phyloP scores from a whole-genome alignment of 2,329 filamentous ascomycete genomes.

The Penicillium sumatraense region DNA sequence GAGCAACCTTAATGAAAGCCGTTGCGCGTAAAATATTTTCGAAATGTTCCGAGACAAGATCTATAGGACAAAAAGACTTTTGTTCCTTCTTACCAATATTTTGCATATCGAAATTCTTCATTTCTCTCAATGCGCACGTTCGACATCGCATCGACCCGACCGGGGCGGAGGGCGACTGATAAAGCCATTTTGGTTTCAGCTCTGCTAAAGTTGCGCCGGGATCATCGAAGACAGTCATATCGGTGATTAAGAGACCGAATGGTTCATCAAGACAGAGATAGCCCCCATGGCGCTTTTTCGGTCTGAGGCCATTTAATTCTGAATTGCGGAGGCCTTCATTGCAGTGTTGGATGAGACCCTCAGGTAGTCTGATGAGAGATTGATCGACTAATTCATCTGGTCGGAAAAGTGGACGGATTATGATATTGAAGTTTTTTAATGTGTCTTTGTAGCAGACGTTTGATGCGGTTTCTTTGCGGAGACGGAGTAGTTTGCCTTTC shows the following conservation, averaged over 20 bases:
- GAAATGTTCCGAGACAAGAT: constrained; percentile 58
- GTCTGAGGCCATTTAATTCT: constrained; percentile 50
- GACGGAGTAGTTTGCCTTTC: constrained; percentile 60
- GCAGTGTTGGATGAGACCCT: constrained; percentile 51
- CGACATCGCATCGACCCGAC: constrained; percentile 67
- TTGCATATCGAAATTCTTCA: constrained; percentile 48
- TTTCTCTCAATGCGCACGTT: constrained; percentile 68
- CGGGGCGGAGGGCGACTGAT: constrained; percentile 75
- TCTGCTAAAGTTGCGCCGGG: constrained; percentile 59
- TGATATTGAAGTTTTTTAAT: constrained; percentile 41
- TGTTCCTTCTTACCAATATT: constrained; percentile 32
- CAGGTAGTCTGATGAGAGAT: constrained; percentile 55
- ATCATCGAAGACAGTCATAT: constrained; percentile 63
- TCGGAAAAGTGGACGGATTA: constrained; percentile 61
- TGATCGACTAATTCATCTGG: constrained; percentile 61
- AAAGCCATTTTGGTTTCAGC: constrained; percentile 85
- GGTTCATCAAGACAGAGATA: constrained; percentile 60
- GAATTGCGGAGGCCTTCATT: constrained; percentile 59
- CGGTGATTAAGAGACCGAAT: constrained; percentile 72
- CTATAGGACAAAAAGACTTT: constrained; percentile 66
- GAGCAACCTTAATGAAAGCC: constrained; percentile 35
- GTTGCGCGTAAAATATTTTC: constrained; percentile 52
- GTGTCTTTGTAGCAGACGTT: constrained; percentile 58
- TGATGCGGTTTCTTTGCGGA: constrained; percentile 62
- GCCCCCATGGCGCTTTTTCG: constrained; percentile 55